Evolutionary conservation across 306 rosid genomes (phyloP).

Genomic region (Vachellia collinsii): DNA sequence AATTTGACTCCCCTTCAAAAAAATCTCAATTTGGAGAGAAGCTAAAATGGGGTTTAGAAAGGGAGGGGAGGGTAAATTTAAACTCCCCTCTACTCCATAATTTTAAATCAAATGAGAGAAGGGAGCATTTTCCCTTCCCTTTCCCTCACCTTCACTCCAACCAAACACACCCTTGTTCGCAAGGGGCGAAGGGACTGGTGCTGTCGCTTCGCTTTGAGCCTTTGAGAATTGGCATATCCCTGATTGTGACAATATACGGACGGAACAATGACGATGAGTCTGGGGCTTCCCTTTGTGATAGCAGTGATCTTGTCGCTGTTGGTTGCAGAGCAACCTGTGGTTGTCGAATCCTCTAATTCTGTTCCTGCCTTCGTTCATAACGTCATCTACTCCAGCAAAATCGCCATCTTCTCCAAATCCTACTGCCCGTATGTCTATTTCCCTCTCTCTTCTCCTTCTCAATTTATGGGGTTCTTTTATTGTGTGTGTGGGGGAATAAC

Average conservation of each 20-base stretch:
- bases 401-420: constrained; percentile 86
- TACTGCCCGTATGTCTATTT: constrained; percentile 73
- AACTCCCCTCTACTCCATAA: no score
- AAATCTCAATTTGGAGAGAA: no score
- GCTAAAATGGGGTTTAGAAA: no score
- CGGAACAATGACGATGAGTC: not conserved
- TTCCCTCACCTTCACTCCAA: no score
- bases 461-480: not conserved
- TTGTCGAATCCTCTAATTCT: constrained; percentile 56
- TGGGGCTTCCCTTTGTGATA: constrained; percentile 16
- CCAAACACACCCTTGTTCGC: no score
- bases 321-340: constrained; percentile 27
- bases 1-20: no score
- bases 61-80: no score
- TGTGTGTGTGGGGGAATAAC: not conserved
- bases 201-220: not conserved
- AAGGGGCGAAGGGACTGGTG: not conserved
- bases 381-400: constrained; percentile 75
- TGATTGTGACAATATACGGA: not conserved
- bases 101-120: no score
- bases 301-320: constrained; percentile 31
- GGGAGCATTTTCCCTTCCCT: no score
- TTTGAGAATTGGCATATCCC: not conserved
- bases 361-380: constrained; percentile 82
- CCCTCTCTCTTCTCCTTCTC: not conserved